Evolutionary conservation across 73 alveolate genomes (phyloP), one percentile per base, ranked within the genome.

Genomic region (Urostyla sp.): DNA sequence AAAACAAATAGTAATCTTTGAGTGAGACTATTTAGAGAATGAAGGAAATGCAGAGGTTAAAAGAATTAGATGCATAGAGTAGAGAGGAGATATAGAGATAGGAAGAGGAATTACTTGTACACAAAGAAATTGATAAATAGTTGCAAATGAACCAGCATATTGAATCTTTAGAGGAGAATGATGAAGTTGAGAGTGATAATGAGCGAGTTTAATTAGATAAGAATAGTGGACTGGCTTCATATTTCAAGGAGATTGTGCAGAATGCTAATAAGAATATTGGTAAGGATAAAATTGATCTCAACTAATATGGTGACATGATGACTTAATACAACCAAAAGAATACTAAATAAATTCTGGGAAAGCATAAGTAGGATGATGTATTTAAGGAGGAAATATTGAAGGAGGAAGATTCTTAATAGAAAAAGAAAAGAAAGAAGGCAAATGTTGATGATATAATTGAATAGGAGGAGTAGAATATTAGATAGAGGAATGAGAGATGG

Each of bases 191-290:
- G 30, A 49, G 35, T 15, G 63, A 37, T 34, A 21, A 20, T 10
- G 31, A 11, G 10, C 11, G n/a, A 40, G 49, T 66, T 11, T 59
- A 26, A 18, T 23, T 73, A 10, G 51, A 30, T 36, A 51, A 73
- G 30, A 60, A 51, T 26, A 72, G 84, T 72, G 69, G 84, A 5
- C 55, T 72, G 3, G 32, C 31, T 28, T 18, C 48, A 8, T 73
- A 73, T 34, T 73, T 73, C 86, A 32, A 27, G 32, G 86, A 73
- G 48, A 73, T 73, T n/a, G 86, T 73, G 6, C 31, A 54, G 10
- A 73, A 73, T 73, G 86, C 86, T n/a, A 73, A 73, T 54, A 51
- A 54, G 15, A 16, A 32, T 37, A 75, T n/a, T n/a, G n/a, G n/a
- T n/a, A n/a, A 54, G 15, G 86, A 52, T 18, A 31, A 73, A n/a